A percentile compares a stretch with the other conserved stretches of the same genome.
Conservation (phyloP, 495 filamentous ascomycete genomes). For the Neurospora sp. region DNA sequence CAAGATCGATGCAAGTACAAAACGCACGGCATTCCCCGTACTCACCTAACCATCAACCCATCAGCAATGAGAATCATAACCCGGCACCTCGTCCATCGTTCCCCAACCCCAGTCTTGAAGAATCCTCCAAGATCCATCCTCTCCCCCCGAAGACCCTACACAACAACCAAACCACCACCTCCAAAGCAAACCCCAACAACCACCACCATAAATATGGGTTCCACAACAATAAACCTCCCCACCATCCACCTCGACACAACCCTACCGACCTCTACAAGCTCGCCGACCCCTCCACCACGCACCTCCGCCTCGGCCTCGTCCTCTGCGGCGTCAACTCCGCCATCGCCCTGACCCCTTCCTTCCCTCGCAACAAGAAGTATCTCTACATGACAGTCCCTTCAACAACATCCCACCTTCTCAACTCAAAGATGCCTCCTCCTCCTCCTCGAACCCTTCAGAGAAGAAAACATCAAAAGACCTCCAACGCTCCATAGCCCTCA, state of each 20-base stretch:
- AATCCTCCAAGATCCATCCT: background rate
- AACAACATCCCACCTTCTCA: conserved; percentile 37
- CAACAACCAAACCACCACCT: background rate
- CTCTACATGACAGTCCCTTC: conserved; percentile 25
- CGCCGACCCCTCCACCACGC: conserved; percentile 3
- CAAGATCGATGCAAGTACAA: background rate
- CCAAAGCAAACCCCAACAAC: background rate
- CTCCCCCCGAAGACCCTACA: background rate
- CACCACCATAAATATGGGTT: conserved; percentile 8
- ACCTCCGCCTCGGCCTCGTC: conserved; percentile 13
- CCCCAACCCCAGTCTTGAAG: background rate
- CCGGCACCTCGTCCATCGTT: background rate
- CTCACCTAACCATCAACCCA: background rate
- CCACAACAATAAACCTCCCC: conserved; percentile 11
- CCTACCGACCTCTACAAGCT: conserved; percentile 21
- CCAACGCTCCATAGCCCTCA: conserved; percentile 11
- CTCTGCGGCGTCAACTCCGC: conserved; percentile 17
- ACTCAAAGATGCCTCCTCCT: conserved; percentile 9
- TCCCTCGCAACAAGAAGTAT: conserved; percentile 25
- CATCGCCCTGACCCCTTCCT: conserved; percentile 10
- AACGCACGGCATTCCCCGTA: background rate
- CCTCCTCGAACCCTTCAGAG: conserved; percentile 5
- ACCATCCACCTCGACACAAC: conserved; percentile 23
- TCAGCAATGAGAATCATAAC: background rate
- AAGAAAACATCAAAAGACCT: conserved; percentile 25